Evolutionary conservation across 306 rosid genomes (phyloP), one percentile per base, ranked within the genome.

Genomic region (Vigna reflexopilosa): DNA sequence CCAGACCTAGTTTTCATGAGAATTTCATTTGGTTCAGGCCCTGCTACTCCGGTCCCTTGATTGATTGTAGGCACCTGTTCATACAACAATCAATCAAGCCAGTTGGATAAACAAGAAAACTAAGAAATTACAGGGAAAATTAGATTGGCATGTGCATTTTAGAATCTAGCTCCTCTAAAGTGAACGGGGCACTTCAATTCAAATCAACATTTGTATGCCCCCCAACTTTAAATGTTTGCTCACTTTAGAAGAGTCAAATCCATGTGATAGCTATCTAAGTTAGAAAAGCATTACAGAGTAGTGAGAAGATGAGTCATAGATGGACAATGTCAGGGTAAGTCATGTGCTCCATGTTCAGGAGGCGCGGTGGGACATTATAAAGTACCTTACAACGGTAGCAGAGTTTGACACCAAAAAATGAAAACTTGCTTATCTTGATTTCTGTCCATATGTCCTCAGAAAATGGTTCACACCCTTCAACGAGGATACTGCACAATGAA

Each of bases 371-470:
- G 77, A 72, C 56, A 72, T 19, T 63, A 67, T 10, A 49, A 56
- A 63, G 65, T 32, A 94, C 98, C 98, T 94, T 92, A 77, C 98
- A 94, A 67, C 97, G 97, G 78, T 81, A 58, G 79, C 97, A 92
- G 24, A 94, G 80, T 86, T 89, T 94, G 77, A 89, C 96, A 26
- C 97, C 97, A 58, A 80, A 87, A 89, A 94, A 94, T 50, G 72
- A 83, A 82, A 84, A 82, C 59, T 81, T 85, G 81, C 83, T 50
- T 79, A 94, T 94, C 83, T 56, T 80, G 81, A 94, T 87, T 64
- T 92, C 92, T 16, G 85, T 86, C 97, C 97, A 94, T 12, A 92
- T 17, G 85, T 94, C 98, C 84, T 94, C 98, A 40, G 97, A 82
- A 87, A 78, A 89, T 64, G 98, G 90, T 83, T 85, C 91, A 68